These are phyloP conservation scores for Phytopythium cucurbitacearum DNA, from an alignment of 352 stramenopile species.

Conservation along the genomic window DNA sequence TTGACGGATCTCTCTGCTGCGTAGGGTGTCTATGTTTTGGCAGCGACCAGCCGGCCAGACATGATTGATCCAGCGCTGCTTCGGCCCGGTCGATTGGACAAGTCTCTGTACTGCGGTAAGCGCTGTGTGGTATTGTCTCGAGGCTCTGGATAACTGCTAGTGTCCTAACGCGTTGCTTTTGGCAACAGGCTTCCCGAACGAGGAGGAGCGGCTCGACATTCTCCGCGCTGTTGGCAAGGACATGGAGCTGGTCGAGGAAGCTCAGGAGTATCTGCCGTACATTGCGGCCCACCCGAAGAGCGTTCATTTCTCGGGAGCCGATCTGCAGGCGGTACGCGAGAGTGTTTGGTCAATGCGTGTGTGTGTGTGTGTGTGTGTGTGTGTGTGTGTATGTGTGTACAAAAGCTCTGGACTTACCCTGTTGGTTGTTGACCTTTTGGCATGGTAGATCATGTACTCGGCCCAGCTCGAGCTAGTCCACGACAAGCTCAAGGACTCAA, in stretches of 20 bases:
- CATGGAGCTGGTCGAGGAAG: constrained; percentile 70
- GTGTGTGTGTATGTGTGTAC: background rate
- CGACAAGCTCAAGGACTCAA: constrained; percentile 66
- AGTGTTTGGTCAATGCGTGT: background rate
- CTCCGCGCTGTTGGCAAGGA: constrained; percentile 67
- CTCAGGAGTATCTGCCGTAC: constrained; percentile 64
- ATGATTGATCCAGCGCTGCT: constrained; percentile 96
- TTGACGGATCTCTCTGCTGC: background rate
- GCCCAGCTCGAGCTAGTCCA: constrained; percentile 93
- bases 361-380: background rate
- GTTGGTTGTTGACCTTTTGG: too few relatives aligned
- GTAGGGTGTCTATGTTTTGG: constrained; percentile 92
- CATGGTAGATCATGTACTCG: constrained; percentile 85
- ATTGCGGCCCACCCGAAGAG: constrained; percentile 70
- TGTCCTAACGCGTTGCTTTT: background rate
- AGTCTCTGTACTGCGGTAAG: constrained; percentile 89
- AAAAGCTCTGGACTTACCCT: too few relatives aligned
- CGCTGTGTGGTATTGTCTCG: background rate
- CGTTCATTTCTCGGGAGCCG: constrained; percentile 87
- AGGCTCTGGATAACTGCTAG: background rate
- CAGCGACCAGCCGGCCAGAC: constrained; percentile 94
- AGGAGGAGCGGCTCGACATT: constrained; percentile 76
- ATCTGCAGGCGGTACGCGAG: constrained; percentile 87
- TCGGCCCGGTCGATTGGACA: constrained; percentile 92
- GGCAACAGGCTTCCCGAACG: constrained; percentile 78